These are phyloP conservation scores for Cichorium intybus DNA, from an alignment of 140 eudicot genomes.

Conservation along the genomic window DNA sequence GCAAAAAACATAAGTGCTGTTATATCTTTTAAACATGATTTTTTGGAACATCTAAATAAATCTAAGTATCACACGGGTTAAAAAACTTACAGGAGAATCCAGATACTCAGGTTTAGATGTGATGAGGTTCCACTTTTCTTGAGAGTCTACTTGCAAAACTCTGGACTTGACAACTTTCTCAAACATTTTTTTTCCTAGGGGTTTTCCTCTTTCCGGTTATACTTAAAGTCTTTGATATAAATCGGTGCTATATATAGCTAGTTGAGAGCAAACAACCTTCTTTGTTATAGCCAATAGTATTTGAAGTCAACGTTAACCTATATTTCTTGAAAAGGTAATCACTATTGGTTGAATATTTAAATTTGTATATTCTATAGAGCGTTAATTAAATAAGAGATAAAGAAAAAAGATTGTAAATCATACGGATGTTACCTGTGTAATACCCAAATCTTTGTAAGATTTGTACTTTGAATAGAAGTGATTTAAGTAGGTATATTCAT, in stretches of 20 bases:
- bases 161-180: slow-evolving; percentile 31
- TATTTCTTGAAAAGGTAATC: neutral
- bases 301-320: neutral
- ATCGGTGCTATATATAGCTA: slow-evolving; percentile 3
- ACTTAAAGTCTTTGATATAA: neutral
- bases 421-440: too few species aligned
- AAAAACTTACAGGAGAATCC: slow-evolving; percentile 35
- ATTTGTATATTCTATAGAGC: too few species aligned
- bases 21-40: too few species aligned
- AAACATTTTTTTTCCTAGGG: neutral
- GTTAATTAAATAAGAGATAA: too few species aligned
- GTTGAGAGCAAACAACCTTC: neutral
- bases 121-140: slow-evolving; percentile 36
- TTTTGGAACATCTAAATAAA: neutral
- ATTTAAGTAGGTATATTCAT: too few species aligned
- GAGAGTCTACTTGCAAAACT: slow-evolving; percentile 42
- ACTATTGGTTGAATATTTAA: neutral
- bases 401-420: too few species aligned
- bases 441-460: too few species aligned
- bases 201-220: neutral
- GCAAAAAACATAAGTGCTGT: neutral
- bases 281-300: slow-evolving; percentile 1
- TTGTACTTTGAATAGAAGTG: too few species aligned
- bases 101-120: slow-evolving; percentile 28
- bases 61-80: neutral